phyloP scores from a whole-genome alignment of 2,329 filamentous ascomycete genomes.

The Dactylella cylindrospora region DNA sequence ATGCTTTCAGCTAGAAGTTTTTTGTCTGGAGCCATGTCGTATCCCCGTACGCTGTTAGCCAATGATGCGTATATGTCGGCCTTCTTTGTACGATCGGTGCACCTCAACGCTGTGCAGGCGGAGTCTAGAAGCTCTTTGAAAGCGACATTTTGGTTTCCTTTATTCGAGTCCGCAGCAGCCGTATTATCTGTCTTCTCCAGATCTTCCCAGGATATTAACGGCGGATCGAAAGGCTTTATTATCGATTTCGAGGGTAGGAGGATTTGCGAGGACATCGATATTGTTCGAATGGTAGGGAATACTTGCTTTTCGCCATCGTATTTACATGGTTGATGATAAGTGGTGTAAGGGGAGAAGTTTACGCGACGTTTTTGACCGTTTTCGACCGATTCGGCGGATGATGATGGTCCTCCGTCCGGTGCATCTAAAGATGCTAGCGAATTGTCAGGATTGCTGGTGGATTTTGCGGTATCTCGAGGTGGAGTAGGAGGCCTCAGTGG shows the following conservation, averaged over 20 bases:
- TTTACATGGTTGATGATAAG: conserved; percentile 57
- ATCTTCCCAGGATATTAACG: conserved; percentile 51
- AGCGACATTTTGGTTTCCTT: conserved; percentile 53
- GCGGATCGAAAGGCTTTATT: conserved; percentile 68
- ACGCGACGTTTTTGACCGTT: conserved; percentile 60
- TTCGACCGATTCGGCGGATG: conserved; percentile 52
- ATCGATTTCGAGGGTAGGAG: conserved; percentile 63
- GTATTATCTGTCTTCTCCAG: conserved; percentile 53
- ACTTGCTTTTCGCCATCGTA: conserved; percentile 41
- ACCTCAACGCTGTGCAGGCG: conserved; percentile 75
- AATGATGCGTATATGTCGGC: conserved; percentile 86
- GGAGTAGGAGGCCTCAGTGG: conserved; percentile 67
- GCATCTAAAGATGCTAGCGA: conserved; percentile 49
- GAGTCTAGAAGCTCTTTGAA: conserved; percentile 83
- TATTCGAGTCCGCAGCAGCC: conserved; percentile 56
- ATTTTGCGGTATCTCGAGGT: conserved; percentile 55
- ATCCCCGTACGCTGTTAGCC: conserved; percentile 72
- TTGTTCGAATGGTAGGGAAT: conserved; percentile 26
- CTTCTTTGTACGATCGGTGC: conserved; percentile 69
- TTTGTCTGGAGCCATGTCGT: conserved; percentile 76
- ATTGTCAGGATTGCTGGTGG: conserved; percentile 52
- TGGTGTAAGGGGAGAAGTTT: conserved; percentile 63
- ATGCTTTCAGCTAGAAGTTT: conserved; percentile 75
- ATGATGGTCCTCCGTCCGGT: conserved; percentile 50
- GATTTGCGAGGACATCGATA: conserved; percentile 1